Conservation (phyloP, 75 land plant species). For the Picea sitchensis region DNA sequence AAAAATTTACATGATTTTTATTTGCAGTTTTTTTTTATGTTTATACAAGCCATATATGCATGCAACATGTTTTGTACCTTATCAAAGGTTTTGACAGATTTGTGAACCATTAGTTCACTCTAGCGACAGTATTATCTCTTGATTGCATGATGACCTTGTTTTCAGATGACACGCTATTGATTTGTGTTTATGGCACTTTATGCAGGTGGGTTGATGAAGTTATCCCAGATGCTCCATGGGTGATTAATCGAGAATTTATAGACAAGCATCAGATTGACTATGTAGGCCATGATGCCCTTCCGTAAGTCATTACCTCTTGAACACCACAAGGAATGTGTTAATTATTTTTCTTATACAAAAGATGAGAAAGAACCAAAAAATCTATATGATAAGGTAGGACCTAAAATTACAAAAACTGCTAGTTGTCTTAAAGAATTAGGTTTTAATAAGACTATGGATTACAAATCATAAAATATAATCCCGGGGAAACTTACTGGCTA, state of each 20-base stretch:
- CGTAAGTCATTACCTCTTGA: conserved; percentile 43
- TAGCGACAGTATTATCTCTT: neutral
- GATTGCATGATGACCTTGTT: neutral
- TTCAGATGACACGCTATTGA: neutral
- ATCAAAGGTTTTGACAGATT: no score
- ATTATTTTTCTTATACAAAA: neutral
- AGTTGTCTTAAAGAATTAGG: neutral
- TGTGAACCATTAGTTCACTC: neutral
- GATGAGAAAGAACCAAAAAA: neutral
- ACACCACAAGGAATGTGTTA: neutral
- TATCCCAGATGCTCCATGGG: conserved; percentile 90
- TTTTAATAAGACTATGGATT: neutral
- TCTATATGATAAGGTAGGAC: neutral
- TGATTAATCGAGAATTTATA: conserved; percentile 64
- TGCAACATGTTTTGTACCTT: no score
- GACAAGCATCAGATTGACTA: conserved; percentile 82
- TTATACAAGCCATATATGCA: no score
- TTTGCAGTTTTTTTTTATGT: neutral
- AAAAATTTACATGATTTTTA: neutral
- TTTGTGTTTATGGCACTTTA: conserved; percentile 7
- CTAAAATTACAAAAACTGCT: neutral
- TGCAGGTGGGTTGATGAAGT: conserved; percentile 92
- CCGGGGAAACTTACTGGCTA: neutral
- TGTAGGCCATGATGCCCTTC: conserved; percentile 87
- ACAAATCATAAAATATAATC: neutral